phyloP scores from a whole-genome alignment of 1,139 yeast genomes.

The Pneumocystis carinii region DNA sequence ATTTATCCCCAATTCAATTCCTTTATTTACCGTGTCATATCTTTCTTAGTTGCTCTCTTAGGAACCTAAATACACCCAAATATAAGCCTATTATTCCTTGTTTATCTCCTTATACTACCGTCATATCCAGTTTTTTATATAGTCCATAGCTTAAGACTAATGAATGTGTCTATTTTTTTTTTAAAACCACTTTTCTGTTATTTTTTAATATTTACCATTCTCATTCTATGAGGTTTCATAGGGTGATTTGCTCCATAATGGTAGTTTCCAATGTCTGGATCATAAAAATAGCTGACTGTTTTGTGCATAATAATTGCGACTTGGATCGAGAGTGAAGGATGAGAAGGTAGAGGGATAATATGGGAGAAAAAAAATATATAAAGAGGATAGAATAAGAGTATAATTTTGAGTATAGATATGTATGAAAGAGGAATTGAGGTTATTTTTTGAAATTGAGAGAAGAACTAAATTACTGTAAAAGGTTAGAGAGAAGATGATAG shows the following conservation, averaged over 20 bases:
- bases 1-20: neutral
- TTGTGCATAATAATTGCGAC: neutral
- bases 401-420: too few relatives aligned
- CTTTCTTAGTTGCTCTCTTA: slow-evolving; percentile 4
- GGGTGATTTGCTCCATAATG: slow-evolving; percentile 97
- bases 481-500: neutral
- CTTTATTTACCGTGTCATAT: slow-evolving; percentile 5
- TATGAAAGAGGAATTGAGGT: too few relatives aligned
- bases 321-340: too few relatives aligned
- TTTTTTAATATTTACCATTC: slow-evolving; percentile 50
- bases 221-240: slow-evolving; percentile 94
- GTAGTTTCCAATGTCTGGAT: slow-evolving; percentile 81
- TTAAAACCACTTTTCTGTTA: neutral
- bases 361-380: neutral
- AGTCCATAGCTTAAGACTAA: slow-evolving; percentile 90
- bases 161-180: slow-evolving; percentile 35
- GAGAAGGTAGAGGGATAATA: too few relatives aligned
- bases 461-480: neutral
- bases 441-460: neutral
- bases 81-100: neutral
- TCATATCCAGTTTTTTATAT: slow-evolving; percentile 89
- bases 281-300: neutral
- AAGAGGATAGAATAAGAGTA: neutral
- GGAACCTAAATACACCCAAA: slow-evolving; percentile 1
- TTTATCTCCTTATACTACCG: slow-evolving; percentile 24